Percentiles rank a stretch among this genome's conserved stretches.
Conservation (phyloP, 495 filamentous ascomycete genomes). For the Cudoniella acicularis region DNA sequence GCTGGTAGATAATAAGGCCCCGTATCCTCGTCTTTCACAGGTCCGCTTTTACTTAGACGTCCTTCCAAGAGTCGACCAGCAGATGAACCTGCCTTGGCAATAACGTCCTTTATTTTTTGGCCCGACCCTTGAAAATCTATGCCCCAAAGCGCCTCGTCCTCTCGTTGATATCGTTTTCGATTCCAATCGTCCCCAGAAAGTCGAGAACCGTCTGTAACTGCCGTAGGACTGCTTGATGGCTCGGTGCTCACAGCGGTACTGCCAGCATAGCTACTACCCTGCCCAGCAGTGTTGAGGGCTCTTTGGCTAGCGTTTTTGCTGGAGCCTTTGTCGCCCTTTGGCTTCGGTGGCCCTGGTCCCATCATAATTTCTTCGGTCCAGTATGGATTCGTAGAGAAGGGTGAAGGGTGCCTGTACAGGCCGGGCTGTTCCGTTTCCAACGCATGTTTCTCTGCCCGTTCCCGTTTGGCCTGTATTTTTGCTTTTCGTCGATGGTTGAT, state of each 20-base stretch:
- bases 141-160: conserved; percentile 84
- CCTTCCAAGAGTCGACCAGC: conserved; percentile 37
- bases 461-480: conserved; percentile 59
- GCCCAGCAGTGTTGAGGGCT: conserved; percentile 38
- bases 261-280: conserved; percentile 31
- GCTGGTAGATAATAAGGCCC: conserved; percentile 55
- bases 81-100: conserved; percentile 48
- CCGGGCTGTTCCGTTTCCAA: conserved; percentile 64
- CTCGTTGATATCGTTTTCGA: conserved; percentile 70
- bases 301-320: conserved; percentile 47
- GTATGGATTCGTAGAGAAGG: conserved; percentile 79
- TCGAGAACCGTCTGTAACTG: conserved; percentile 28
- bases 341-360: conserved; percentile 67
- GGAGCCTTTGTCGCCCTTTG: conserved; percentile 48
- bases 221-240: conserved; percentile 29
- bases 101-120: conserved; percentile 31
- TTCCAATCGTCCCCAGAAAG: conserved; percentile 56
- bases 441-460: conserved; percentile 55
- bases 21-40: conserved; percentile 38
- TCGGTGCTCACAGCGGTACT: conserved; percentile 24
- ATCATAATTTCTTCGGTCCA: conserved; percentile 81
- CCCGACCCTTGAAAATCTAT: conserved; percentile 21
- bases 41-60: conserved; percentile 47
- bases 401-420: conserved; percentile 72
- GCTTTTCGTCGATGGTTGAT: conserved; percentile 59